A percentile compares a stretch with the other conserved stretches of the same genome.
These are phyloP conservation scores for Pleurotus tuoliensis DNA, from an alignment of 768 basidiomycete species.

Conservation along the genomic window DNA sequence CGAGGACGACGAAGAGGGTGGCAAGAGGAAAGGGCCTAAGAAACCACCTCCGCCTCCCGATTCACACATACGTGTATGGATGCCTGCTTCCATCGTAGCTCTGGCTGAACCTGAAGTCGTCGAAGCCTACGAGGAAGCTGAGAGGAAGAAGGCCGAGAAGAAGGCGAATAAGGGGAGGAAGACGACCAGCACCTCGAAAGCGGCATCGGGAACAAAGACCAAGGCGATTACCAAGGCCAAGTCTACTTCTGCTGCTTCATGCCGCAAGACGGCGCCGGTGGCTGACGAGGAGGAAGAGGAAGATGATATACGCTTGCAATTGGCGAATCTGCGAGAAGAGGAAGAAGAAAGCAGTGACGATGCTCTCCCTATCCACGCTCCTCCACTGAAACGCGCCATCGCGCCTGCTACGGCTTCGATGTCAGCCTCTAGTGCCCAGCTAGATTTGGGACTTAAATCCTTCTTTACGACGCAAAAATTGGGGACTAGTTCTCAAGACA, in stretches of 20 bases:
- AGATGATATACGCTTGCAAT: not conserved
- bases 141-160: constrained; percentile 46
- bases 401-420: constrained; percentile 18
- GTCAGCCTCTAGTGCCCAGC: constrained; percentile 1
- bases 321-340: constrained; percentile 3
- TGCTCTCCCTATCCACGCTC: constrained; percentile 6
- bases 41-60: constrained; percentile 45
- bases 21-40: constrained; percentile 28
- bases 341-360: constrained; percentile 8
- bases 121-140: constrained; percentile 49
- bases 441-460: constrained; percentile 11
- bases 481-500: constrained; percentile 5
- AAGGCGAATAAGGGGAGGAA: constrained; percentile 39
- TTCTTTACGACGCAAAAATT: constrained; percentile 15
- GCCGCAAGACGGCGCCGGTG: not conserved
- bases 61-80: constrained; percentile 68
- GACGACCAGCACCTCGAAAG: constrained; percentile 11
- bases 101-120: constrained; percentile 66
- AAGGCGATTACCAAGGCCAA: constrained; percentile 1
- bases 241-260: not conserved
- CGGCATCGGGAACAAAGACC: constrained; percentile 13
- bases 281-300: not conserved
- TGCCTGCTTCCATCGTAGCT: constrained; percentile 75
- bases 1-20: constrained; percentile 42
- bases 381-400: constrained; percentile 4